Base-by-base conservation (phyloP, 768 basidiomycete genomes). In the Phylloporus sp. region DNA sequence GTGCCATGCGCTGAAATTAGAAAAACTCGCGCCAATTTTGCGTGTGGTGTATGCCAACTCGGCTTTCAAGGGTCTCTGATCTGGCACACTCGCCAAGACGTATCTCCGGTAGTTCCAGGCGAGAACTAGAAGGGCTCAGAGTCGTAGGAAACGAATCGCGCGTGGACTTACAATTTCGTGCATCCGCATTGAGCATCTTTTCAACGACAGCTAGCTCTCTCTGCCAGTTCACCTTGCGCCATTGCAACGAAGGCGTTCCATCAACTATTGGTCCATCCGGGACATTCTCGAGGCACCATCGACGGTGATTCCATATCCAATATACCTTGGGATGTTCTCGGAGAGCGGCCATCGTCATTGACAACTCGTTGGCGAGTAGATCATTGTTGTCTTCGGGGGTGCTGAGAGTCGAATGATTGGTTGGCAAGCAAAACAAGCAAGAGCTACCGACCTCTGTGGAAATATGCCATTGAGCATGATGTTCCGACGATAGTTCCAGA, bases 1-100 rank as follows among this genome's bases (percentile, higher is more conserved):
- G 65, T 99, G 96, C 96, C 96, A 99, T 18, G 96, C 96, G 53
- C 92, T 95, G 63, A 96, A 98, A 64, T 99, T 98, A 27, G 91
- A 95, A 62, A 98, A 93, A 60, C 90, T 97, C 39, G 84, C 72
- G 65, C 88, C 84, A 54, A 99, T 98, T 73, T 97, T 98, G 49
- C 77, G 79, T 35, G 78, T 81, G 3, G 96, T 98, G 61, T 90
- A 98, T 0, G 72, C 75, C 22, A 99, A 68, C 62, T 98, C 96
- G n/a, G 80, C 72, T 5, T 64, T 68, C 32, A 78, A 71, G 4
- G 84, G 70, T 49, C 72, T 71, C 38, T 72, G 74, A 13, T 72
- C 66, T 0, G 86, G 84, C 69, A 90, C 82, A 34, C 75, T 81
- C 3, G 75, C 72, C 18, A 97, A 74, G 22, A 96, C 76, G 57